Conservation (phyloP, 2,329 filamentous ascomycete species). For the Penicillium sp. region DNA sequence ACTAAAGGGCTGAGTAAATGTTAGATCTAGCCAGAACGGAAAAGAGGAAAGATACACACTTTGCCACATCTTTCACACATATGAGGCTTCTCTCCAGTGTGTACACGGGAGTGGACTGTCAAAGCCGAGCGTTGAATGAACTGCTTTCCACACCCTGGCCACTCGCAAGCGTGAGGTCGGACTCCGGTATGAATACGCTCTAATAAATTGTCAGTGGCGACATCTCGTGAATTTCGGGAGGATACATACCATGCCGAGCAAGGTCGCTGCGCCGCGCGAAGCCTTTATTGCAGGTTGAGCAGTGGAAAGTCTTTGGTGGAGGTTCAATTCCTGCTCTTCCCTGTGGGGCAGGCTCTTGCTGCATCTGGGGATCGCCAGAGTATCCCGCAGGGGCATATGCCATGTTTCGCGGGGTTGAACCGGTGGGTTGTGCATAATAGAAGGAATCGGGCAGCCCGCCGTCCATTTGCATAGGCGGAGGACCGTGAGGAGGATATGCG, state of each 20-base stretch:
- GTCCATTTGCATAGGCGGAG: slow-evolving; percentile 51
- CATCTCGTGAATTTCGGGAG: neutral
- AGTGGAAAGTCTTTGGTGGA: slow-evolving; percentile 76
- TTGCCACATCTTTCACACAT: slow-evolving; percentile 97
- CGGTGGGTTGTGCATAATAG: slow-evolving; percentile 28
- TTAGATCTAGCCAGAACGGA: neutral
- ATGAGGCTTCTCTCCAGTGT: slow-evolving; percentile 97
- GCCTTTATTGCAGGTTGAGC: slow-evolving; percentile 83
- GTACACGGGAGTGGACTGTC: slow-evolving; percentile 91
- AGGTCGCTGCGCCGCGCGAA: slow-evolving; percentile 94
- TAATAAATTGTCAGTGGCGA: slow-evolving; percentile 38
- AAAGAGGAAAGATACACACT: slow-evolving; percentile 54
- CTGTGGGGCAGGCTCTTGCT: slow-evolving; percentile 43
- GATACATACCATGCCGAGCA: slow-evolving; percentile 77
- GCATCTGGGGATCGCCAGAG: slow-evolving; percentile 48
- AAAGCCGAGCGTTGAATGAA: slow-evolving; percentile 96
- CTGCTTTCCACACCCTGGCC: slow-evolving; percentile 83
- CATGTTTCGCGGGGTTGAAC: slow-evolving; percentile 56
- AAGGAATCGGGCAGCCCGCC: slow-evolving; percentile 23
- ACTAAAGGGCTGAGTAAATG: slow-evolving; percentile 72
- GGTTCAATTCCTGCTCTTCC: slow-evolving; percentile 45
- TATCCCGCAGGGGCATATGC: slow-evolving; percentile 51
- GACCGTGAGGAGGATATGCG: slow-evolving; percentile 57
- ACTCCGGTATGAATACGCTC: slow-evolving; percentile 94
- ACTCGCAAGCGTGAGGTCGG: slow-evolving; percentile 89